Conservation (phyloP, 805 yeast genomes). For the Yarrowia divulgata region DNA sequence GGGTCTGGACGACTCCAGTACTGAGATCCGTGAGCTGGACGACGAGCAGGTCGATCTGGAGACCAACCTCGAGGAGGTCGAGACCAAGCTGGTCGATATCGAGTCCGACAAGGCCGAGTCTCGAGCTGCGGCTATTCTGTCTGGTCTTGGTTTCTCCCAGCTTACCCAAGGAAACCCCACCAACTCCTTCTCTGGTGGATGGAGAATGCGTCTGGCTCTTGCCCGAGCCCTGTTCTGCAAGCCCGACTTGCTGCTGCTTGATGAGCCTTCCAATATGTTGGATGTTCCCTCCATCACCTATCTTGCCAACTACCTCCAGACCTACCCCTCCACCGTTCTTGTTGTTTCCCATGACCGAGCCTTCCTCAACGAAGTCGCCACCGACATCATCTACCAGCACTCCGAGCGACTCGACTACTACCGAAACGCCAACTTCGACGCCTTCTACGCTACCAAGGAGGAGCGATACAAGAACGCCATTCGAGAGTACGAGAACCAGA, state of each 20-base stretch:
- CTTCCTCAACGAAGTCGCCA: constrained; percentile 95
- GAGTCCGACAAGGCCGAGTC: constrained; percentile 98
- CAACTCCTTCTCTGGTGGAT: constrained; percentile 97
- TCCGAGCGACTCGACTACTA: constrained; percentile 96
- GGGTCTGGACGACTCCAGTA: constrained; percentile 45
- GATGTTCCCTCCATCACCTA: constrained; percentile 98
- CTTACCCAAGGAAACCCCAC: constrained; percentile 86
- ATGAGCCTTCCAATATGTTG: constrained; percentile 99
- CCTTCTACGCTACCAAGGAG: constrained; percentile 90
- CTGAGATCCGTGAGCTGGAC: constrained; percentile 77
- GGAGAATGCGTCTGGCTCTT: constrained; percentile 99
- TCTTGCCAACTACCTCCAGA: constrained; percentile 85
- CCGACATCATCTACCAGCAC: constrained; percentile 97
- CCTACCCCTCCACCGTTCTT: constrained; percentile 89
- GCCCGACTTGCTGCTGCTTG: constrained; percentile 90
- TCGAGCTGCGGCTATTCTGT: constrained; percentile 91
- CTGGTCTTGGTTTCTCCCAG: constrained; percentile 90
- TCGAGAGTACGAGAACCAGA: constrained; percentile 96
- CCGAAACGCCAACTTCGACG: constrained; percentile 87
- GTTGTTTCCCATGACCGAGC: constrained; percentile 99
- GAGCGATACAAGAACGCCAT: constrained; percentile 92
- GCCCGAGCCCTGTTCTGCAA: constrained; percentile 98
- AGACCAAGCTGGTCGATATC: constrained; percentile 85
- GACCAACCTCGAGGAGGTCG: constrained; percentile 75
- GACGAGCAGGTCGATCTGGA: constrained; percentile 90